A percentile compares a stretch with the other conserved stretches of the same genome.
These are phyloP conservation scores for Penicillium sp. DNA, from an alignment of 2,329 filamentous ascomycete genomes.

Conservation along the genomic window DNA sequence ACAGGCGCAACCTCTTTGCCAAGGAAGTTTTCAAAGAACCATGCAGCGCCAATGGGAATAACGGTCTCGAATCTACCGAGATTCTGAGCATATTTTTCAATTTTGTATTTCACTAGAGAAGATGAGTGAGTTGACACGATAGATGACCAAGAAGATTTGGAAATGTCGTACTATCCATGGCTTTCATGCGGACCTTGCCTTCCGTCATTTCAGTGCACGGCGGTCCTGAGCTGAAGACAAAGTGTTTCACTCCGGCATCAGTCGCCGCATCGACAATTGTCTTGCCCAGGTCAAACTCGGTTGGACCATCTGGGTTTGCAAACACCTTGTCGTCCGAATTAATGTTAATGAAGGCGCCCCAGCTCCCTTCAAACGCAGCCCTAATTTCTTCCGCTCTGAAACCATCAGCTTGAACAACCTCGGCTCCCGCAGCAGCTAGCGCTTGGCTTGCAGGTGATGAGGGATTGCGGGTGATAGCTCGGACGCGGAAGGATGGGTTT, in stretches of 20 bases:
- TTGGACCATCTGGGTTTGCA: slow-evolving; percentile 19
- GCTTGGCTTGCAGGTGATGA: slow-evolving; percentile 18
- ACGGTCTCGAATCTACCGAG: slow-evolving; percentile 36
- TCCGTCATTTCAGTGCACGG: slow-evolving; percentile 34
- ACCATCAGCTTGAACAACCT: slow-evolving; percentile 23
- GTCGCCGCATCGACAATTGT: slow-evolving; percentile 33
- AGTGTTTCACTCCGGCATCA: slow-evolving; percentile 34
- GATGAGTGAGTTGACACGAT: background rate
- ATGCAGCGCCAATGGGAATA: slow-evolving; percentile 39
- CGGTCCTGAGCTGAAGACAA: slow-evolving; percentile 38
- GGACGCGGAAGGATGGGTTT: slow-evolving; percentile 23
- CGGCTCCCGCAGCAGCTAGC: slow-evolving; percentile 22
- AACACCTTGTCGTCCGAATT: slow-evolving; percentile 24
- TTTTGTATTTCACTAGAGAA: slow-evolving; percentile 31
- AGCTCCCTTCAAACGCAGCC: slow-evolving; percentile 19
- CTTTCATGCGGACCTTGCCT: slow-evolving; percentile 30
- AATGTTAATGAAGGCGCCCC: slow-evolving; percentile 25
- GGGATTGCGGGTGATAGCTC: slow-evolving; percentile 28
- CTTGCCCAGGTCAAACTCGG: slow-evolving; percentile 38
- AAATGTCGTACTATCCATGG: slow-evolving; percentile 33
- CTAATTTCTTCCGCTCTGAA: slow-evolving; percentile 20
- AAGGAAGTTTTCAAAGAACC: slow-evolving; percentile 47
- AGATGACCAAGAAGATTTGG: background rate
- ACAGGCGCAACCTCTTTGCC: slow-evolving; percentile 32
- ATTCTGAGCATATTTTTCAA: slow-evolving; percentile 39